Evolutionary conservation across 768 basidiomycete genomes (phyloP).

Genomic region (Psilocybe cubensis): DNA sequence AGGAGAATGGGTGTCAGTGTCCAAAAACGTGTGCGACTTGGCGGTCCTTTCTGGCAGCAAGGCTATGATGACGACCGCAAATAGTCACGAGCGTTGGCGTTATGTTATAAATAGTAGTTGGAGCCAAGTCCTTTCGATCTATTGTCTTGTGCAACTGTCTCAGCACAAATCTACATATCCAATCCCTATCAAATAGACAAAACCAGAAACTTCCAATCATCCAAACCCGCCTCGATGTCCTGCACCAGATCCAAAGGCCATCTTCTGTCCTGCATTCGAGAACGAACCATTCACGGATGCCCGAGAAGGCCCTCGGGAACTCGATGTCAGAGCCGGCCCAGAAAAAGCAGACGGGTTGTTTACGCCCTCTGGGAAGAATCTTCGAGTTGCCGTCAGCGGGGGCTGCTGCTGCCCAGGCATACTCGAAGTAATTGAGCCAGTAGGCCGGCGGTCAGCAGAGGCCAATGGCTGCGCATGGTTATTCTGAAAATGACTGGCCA

Average conservation of each 20-base stretch:
- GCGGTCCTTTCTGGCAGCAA: constrained; percentile 4
- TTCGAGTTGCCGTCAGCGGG: constrained; percentile 1
- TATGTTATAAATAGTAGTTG: neutral
- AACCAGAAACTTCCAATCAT: constrained; percentile 7
- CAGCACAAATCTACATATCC: too few relatives aligned
- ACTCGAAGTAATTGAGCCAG: constrained; percentile 2
- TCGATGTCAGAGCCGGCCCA: neutral
- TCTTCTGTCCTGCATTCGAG: constrained; percentile 42
- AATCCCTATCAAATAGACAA: neutral
- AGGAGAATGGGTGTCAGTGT: neutral
- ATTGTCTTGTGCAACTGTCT: too few relatives aligned
- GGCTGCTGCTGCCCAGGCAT: constrained; percentile 11
- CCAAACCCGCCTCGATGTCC: constrained; percentile 22
- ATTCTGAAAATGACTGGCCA: neutral
- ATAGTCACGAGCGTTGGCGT: neutral
- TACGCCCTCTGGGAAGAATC: constrained; percentile 8
- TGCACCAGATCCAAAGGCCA: constrained; percentile 48
- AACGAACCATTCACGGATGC: constrained; percentile 6
- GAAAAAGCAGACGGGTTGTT: constrained; percentile 3
- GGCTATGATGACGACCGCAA: constrained; percentile 19
- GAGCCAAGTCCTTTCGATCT: neutral
- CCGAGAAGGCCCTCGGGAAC: constrained; percentile 7
- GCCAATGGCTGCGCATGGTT: neutral
- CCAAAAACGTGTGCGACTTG: neutral
- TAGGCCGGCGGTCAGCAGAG: neutral